Base-by-base conservation (phyloP, 2,329 filamentous ascomycete species). In the Lasiodiplodia citricola region DNA sequence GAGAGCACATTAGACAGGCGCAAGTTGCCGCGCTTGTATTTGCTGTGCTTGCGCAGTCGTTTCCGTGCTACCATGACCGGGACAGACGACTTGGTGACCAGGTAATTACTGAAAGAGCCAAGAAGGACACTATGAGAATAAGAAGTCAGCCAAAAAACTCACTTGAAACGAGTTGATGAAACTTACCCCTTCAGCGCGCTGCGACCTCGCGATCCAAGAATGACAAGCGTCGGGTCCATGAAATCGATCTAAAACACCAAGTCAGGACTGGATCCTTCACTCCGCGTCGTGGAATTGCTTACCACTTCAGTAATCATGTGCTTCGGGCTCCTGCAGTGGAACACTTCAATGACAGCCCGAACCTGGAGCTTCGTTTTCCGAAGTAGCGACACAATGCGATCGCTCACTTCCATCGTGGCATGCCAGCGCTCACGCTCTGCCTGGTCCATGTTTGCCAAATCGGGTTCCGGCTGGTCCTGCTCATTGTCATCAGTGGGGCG, bases 11-110 rank as follows among this genome's bases (percentile, higher is more conserved):
- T 97, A 71, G 93, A 90, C 72, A 96, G 88, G 69, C 89, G 89
- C 70, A 92, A 83, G 54, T 89, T 88, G 21, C 88, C 86, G 70
- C 88, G 88, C 80, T 91, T 92, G 78, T 91, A 92, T 78, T 95
- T 94, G 78, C 88, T 90, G 81, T 96, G 92, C 80, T 97, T 97
- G 60, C 92, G 87, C 54, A 97, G 85, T 69, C 92, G 91, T 84
- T 97, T 97, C 69, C 96, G 87, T 8, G 96, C 96, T 44, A 98
- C 96, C 96, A 99, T 99, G 70, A 99, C 96, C 0, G 96, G 96
- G 18, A 97, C 94, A 2, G 93, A 97, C 71, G 93, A 97, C 83
- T 98, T 98, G 47, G 94, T 97, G 38, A 99, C 94, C 8, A 99
- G 86, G 76, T 99, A 99, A 78, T 98, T 98, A 70, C 93, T 97